A percentile compares a stretch with the other conserved stretches of the same genome.
These are phyloP conservation scores for Beauveria brongniartii DNA, from an alignment of 2,329 filamentous ascomycete species.

Conservation along the genomic window DNA sequence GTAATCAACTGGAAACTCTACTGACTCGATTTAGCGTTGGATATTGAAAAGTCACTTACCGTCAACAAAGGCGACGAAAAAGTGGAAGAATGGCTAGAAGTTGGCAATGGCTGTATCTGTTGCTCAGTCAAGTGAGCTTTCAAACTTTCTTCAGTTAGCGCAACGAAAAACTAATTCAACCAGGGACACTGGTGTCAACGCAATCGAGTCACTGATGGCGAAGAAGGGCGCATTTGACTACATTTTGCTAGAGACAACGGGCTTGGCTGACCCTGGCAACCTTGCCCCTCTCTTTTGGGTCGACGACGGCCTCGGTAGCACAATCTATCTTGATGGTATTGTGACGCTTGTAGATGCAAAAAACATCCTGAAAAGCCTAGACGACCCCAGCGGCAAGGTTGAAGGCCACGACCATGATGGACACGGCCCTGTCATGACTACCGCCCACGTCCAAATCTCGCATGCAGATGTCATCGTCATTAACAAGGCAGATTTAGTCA, in stretches of 20 bases:
- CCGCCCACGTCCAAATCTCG: slow-evolving; percentile 91
- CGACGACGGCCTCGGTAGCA: slow-evolving; percentile 88
- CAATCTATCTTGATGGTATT: slow-evolving; percentile 93
- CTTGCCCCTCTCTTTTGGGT: slow-evolving; percentile 96
- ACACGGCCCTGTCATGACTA: slow-evolving; percentile 68
- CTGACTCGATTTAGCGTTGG: slow-evolving; percentile 52
- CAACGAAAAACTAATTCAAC: slow-evolving; percentile 17
- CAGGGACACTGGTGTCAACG: slow-evolving; percentile 85
- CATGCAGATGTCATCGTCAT: slow-evolving; percentile 93
- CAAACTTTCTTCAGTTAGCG: background rate
- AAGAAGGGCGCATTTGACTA: slow-evolving; percentile 93
- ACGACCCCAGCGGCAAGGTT: slow-evolving; percentile 56
- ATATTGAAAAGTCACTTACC: slow-evolving; percentile 93
- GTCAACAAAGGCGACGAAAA: slow-evolving; percentile 76
- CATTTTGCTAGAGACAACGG: slow-evolving; percentile 93
- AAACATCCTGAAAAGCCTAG: slow-evolving; percentile 75
- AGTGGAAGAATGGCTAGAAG: slow-evolving; percentile 89
- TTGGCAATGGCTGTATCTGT: slow-evolving; percentile 95
- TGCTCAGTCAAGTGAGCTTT: slow-evolving; percentile 78
- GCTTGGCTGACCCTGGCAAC: slow-evolving; percentile 90
- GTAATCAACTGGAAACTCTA: background rate
- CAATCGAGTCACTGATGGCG: slow-evolving; percentile 93
- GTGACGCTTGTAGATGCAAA: slow-evolving; percentile 94
- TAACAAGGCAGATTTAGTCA: slow-evolving; percentile 87
- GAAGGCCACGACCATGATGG: slow-evolving; percentile 43